Evolutionary conservation across 805 yeast genomes (phyloP).

Genomic region (Candida schatavii): DNA sequence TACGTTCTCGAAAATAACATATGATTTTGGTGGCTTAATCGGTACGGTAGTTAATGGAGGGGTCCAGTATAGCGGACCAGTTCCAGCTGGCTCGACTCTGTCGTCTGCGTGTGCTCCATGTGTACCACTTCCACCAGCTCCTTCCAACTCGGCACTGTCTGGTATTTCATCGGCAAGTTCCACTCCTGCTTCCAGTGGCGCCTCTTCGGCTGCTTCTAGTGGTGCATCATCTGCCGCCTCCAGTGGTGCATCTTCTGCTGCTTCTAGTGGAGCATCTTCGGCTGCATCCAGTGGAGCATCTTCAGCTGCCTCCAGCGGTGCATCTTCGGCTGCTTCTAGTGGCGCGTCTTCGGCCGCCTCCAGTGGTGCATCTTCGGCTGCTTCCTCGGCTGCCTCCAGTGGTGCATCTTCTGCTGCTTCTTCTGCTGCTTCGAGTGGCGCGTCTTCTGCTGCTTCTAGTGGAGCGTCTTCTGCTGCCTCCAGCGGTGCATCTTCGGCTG

Average conservation of each 20-base stretch:
- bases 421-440: slow-evolving; percentile 11
- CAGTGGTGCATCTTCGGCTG: slow-evolving; percentile 1
- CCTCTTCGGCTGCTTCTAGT: slow-evolving; percentile 2
- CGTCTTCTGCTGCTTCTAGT: slow-evolving; percentile 4
- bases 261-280: slow-evolving; percentile 2
- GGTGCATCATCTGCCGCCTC: slow-evolving; percentile 22
- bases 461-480: slow-evolving; percentile 2
- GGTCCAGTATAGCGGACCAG: slow-evolving; percentile 1
- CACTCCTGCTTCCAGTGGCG: neutral
- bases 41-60: neutral
- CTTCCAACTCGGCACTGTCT: neutral
- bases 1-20: neutral
- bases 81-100: slow-evolving; percentile 3
- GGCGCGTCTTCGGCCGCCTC: neutral
- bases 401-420: slow-evolving; percentile 16
- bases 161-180: slow-evolving; percentile 4
- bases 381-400: slow-evolving; percentile 13
- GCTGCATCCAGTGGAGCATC: neutral
- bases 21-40: slow-evolving; percentile 6
- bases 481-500: neutral
- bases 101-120: neutral
- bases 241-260: slow-evolving; percentile 6
- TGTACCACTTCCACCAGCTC: neutral
- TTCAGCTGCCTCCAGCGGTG: neutral
- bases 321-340: neutral